Evolutionary conservation across 1,284 basidiomycete species (phyloP).

Genomic region (Heliocybe sulcata): DNA sequence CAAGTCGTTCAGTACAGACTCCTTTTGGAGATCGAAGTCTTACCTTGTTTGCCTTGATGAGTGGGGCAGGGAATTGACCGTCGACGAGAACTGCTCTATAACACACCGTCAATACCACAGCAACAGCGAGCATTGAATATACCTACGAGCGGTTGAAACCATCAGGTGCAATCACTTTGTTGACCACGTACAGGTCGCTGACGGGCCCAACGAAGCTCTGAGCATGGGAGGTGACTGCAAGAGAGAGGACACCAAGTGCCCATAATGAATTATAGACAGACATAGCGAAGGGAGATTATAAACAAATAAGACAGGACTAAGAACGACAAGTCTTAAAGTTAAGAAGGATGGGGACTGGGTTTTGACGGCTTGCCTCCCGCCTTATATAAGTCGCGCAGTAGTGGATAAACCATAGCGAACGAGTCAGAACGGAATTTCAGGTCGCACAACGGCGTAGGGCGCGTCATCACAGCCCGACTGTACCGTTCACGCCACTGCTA

Average conservation of each 20-base stretch:
- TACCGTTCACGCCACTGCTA: no score
- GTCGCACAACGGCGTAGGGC: no score
- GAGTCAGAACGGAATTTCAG: no score
- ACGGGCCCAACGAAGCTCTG: conserved; percentile 19
- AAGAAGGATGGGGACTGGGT: no score
- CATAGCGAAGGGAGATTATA: background rate
- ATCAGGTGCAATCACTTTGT: conserved; percentile 29
- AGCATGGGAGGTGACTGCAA: conserved; percentile 8
- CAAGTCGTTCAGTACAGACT: background rate
- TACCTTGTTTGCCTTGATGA: conserved; percentile 20
- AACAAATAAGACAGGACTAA: background rate
- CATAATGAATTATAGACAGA: background rate
- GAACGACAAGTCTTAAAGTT: no score
- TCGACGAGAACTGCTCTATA: conserved; percentile 19
- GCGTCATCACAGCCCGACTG: no score
- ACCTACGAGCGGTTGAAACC: conserved; percentile 24
- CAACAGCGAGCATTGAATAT: background rate
- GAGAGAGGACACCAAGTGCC: background rate
- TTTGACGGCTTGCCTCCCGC: no score
- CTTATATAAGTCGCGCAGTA: no score
- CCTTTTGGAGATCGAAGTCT: background rate
- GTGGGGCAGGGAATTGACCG: conserved; percentile 20
- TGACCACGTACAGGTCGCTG: conserved; percentile 25
- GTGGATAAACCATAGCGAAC: no score
- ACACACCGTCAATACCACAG: background rate